Conservation (phyloP, 2,329 filamentous ascomycete species). For the Sporothrix variecibatus region DNA sequence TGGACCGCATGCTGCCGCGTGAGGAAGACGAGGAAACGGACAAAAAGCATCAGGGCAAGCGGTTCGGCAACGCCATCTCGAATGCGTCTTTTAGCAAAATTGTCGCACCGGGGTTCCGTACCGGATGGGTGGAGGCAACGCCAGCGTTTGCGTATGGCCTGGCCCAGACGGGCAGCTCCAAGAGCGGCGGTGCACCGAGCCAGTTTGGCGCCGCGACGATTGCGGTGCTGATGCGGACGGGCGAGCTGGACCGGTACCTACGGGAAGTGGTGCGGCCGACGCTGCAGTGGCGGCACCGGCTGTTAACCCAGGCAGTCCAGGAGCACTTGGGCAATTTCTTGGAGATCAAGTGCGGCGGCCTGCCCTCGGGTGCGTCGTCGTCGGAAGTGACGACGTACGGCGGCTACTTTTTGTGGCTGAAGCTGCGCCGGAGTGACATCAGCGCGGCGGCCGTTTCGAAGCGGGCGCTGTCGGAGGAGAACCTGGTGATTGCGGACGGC, state of each 20-base stretch:
- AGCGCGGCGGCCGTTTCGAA: constrained; percentile 57
- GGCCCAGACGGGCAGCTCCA: constrained; percentile 54
- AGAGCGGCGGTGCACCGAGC: constrained; percentile 59
- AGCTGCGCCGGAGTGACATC: constrained; percentile 54
- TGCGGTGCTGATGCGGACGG: constrained; percentile 50
- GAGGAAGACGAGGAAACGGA: constrained; percentile 49
- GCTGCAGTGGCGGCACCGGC: constrained; percentile 49
- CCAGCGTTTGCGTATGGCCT: constrained; percentile 54
- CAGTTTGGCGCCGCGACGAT: constrained; percentile 53
- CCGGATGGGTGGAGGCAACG: constrained; percentile 83
- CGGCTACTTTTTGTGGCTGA: constrained; percentile 85
- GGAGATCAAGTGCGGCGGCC: constrained; percentile 42
- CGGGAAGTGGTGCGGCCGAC: constrained; percentile 46
- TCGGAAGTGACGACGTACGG: constrained; percentile 62
- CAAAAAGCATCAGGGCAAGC: background rate
- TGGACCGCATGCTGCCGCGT: constrained; percentile 66
- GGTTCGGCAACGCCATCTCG: constrained; percentile 77
- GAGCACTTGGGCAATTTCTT: constrained; percentile 64
- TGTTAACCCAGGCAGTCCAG: constrained; percentile 62
- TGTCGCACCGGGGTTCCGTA: constrained; percentile 74
- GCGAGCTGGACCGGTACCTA: constrained; percentile 49
- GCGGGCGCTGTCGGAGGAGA: constrained; percentile 61
- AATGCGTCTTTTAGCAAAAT: constrained; percentile 94
- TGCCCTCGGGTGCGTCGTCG: constrained; percentile 36
- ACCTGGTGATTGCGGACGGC: constrained; percentile 68